phyloP scores from a whole-genome alignment of 306 rosid genomes.

The Sophora flavescens region DNA sequence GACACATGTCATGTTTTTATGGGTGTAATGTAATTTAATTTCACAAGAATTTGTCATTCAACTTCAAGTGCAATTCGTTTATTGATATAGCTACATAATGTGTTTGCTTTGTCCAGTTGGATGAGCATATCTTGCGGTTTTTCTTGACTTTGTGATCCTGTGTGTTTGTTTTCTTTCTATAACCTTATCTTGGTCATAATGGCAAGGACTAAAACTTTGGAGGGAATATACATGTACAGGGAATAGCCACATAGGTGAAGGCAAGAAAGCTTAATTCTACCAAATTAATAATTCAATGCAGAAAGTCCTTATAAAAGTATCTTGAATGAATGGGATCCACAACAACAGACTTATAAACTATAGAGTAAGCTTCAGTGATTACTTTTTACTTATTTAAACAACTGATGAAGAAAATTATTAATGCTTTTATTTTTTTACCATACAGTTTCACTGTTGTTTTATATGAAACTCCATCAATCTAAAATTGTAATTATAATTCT shows the following conservation, averaged over 20 bases:
- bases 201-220: slow-evolving; percentile 41
- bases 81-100: slow-evolving; percentile 8
- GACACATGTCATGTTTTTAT: too few species aligned
- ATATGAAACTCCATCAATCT: not conserved
- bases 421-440: slow-evolving; percentile 11
- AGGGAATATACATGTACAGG: slow-evolving; percentile 48
- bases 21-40: too few species aligned
- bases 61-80: slow-evolving; percentile 14
- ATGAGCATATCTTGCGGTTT: slow-evolving; percentile 25
- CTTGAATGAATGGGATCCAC: slow-evolving; percentile 46
- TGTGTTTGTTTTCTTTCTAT: slow-evolving; percentile 9
- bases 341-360: slow-evolving; percentile 31
- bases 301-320: slow-evolving; percentile 36
- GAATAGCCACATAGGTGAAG: slow-evolving; percentile 4
- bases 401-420: not conserved
- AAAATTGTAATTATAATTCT: not conserved
- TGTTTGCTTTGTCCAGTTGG: slow-evolving; percentile 26
- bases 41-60: not conserved
- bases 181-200: slow-evolving; percentile 33
- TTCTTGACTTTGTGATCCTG: not conserved
- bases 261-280: slow-evolving; percentile 45
- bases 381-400: slow-evolving; percentile 29
- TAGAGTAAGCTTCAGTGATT: slow-evolving; percentile 11
- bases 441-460: not conserved
- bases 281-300: slow-evolving; percentile 42